Percentiles rank a stretch among this genome's conserved stretches.
These are phyloP conservation scores for Colletotrichum simmondsii DNA, from an alignment of 2,329 filamentous ascomycete species.

Conservation along the genomic window DNA sequence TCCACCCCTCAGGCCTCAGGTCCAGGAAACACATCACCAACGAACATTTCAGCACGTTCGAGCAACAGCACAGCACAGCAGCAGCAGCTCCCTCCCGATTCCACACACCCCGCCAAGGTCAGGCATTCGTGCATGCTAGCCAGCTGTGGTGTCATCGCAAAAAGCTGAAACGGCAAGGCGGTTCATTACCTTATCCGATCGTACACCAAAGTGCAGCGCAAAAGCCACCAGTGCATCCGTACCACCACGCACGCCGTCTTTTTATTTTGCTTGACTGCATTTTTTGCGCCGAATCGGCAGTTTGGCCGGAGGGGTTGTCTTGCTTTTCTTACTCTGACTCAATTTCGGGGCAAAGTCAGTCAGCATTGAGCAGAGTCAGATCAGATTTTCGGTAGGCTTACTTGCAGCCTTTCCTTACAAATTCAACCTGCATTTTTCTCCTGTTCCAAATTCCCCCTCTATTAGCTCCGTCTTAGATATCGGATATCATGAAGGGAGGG, in stretches of 20 bases:
- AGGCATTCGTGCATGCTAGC: constrained; percentile 35
- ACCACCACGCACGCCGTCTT: not conserved
- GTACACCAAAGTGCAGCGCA: constrained; percentile 14
- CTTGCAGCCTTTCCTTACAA: constrained; percentile 32
- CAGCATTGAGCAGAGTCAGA: not conserved
- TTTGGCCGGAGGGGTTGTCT: not conserved
- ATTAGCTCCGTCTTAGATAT: not conserved
- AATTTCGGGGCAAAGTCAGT: not conserved
- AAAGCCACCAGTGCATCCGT: constrained; percentile 7
- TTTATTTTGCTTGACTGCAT: not conserved
- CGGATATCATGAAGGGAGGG: not conserved
- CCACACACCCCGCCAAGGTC: constrained; percentile 26
- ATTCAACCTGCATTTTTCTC: not conserved
- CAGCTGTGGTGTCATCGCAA: constrained; percentile 32
- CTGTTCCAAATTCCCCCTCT: not conserved
- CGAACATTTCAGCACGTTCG: constrained; percentile 42
- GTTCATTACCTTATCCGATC: constrained; percentile 5
- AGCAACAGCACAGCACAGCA: constrained; percentile 11
- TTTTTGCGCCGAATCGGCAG: not conserved
- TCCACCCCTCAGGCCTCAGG: constrained; percentile 41
- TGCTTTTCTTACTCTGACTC: not conserved
- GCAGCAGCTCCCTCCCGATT: constrained; percentile 8
- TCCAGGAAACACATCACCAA: constrained; percentile 37
- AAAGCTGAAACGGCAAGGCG: constrained; percentile 25
- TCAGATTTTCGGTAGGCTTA: constrained; percentile 33